Evolutionary conservation across 768 basidiomycete genomes (phyloP).

Genomic region (Tulasnella sp.): DNA sequence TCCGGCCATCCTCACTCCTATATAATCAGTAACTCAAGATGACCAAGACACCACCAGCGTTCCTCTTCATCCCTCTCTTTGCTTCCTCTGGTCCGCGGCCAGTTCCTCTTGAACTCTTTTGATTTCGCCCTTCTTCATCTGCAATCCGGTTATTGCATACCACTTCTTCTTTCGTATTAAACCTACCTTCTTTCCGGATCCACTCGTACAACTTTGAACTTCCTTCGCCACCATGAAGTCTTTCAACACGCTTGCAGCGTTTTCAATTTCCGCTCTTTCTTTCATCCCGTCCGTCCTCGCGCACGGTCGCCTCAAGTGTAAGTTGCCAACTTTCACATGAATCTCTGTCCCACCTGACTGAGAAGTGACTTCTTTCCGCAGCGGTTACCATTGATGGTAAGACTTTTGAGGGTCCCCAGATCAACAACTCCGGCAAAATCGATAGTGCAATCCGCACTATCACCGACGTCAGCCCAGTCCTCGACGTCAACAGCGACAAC

Average conservation of each 20-base stretch:
- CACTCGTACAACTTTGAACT: background rate
- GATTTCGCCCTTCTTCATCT: background rate
- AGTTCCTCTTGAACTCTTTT: background rate
- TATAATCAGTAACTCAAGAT: conserved; percentile 3
- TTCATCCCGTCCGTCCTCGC: conserved; percentile 38
- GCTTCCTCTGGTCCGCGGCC: conserved; percentile 1
- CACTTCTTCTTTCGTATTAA: background rate
- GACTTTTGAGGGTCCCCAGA: conserved; percentile 45
- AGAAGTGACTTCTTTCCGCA: background rate
- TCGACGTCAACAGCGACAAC: conserved; percentile 54
- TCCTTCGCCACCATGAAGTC: conserved; percentile 27
- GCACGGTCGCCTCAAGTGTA: conserved; percentile 46
- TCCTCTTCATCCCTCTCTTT: background rate
- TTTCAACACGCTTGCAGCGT: conserved; percentile 8
- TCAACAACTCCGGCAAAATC: conserved; percentile 38
- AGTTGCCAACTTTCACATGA: background rate
- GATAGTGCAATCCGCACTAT: conserved; percentile 46
- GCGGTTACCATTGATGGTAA: conserved; percentile 46
- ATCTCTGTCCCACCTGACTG: background rate
- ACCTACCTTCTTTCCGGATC: background rate
- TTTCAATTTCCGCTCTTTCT: conserved; percentile 32
- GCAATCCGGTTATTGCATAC: conserved; percentile 29
- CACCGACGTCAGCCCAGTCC: conserved; percentile 46
- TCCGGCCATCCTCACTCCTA: conserved; percentile 7
- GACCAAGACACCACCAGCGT: background rate